Base-by-base conservation (phyloP, 805 yeast genomes). In the Diddensiella transvaalensis region DNA sequence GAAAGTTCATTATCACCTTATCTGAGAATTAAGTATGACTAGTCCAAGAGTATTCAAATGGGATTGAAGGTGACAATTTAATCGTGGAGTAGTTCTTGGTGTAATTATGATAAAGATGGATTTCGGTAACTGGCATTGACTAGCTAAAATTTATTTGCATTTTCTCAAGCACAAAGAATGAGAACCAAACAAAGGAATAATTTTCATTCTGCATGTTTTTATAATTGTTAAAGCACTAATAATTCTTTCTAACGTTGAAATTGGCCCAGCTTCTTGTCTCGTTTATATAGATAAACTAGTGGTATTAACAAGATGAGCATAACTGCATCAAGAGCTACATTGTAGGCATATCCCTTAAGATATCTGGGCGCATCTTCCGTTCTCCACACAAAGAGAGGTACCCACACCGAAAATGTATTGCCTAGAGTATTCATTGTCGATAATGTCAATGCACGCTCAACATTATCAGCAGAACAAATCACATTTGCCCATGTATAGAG, bases 231-330 rank as follows among this genome's bases (percentile, higher is more conserved):
- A n/a, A n/a, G n/a, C n/a, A n/a, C n/a, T n/a, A n/a, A n/a, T n/a
- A n/a, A n/a, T n/a, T n/a, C n/a, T n/a, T n/a, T n/a, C n/a, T n/a
- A n/a, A n/a, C n/a, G n/a, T 26, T 26, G 13, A 13, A 26, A 8
- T 26, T 26, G 32, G 32, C 11, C 23, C 21, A 11, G 23, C 54
- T 69, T 71, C 59, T 79, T 83, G 43, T 77, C 78, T 41, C 71
- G 66, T 61, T 77, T 79, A 63, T 77, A 79, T 54, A 78, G 74
- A 59, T 63, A 78, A 49, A 77, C 63, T 6, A 78, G 81, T n/a
- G 76, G 76, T 17, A 52, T 22, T 8, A 51, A 39, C 39, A 46
- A 39, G 8, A 52, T 42, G 8, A 21, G 42, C 43, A 13, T 49
- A 23, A 11, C 30, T 4, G 40, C 57, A 55, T 15, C 59, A 51